Base-by-base conservation (phyloP, 1,284 basidiomycete genomes). In the Melampsora americana region DNA sequence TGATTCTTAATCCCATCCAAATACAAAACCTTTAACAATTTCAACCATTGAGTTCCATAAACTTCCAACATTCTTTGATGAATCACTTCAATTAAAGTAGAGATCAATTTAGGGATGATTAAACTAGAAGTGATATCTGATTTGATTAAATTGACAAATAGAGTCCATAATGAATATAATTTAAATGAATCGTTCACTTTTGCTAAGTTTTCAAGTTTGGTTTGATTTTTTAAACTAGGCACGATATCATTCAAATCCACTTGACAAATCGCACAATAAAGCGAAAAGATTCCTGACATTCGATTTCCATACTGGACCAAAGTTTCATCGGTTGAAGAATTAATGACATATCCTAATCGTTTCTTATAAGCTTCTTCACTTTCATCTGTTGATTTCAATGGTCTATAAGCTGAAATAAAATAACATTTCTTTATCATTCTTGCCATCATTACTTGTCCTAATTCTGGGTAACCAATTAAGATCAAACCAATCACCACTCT, bases 221-320 rank as follows among this genome's bases (percentile, higher is more conserved):
- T 61, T 9, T 78, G 69, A 20, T 77, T n/a, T n/a, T 81, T 73
- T 18, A 82, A 20, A 42, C 81, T 78, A 56, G 81, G 79, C 69
- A 84, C 60, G 69, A 85, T 2, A n/a, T 81, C 76, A 7, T 77
- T 77, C 67, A 83, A 71, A 44, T 84, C 82, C 12, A 84, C 84
- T 78, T 86, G 86, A 53, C 95, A 82, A 74, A 96, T 88, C 9
- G 89, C 87, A 82, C 93, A 92, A 85, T 96, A 99, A 28, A 99
- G 88, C 12, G 93, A 88, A 85, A 93, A 86, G 64, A 95, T 88
- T 6, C 93, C 93, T 35, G 88, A 84, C 79, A 96, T 87, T n/a
- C 95, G 88, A 61, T 86, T 85, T 28, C 87, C 86, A 82, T 92
- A 91, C 69, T 92, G 90, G 20, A 87, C 84, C 20, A 84, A 81